A percentile compares a stretch with the other conserved stretches of the same genome.
These are phyloP conservation scores for Perkinsus marinus DNA, from an alignment of 169 alveolate genomes.

Conservation along the genomic window DNA sequence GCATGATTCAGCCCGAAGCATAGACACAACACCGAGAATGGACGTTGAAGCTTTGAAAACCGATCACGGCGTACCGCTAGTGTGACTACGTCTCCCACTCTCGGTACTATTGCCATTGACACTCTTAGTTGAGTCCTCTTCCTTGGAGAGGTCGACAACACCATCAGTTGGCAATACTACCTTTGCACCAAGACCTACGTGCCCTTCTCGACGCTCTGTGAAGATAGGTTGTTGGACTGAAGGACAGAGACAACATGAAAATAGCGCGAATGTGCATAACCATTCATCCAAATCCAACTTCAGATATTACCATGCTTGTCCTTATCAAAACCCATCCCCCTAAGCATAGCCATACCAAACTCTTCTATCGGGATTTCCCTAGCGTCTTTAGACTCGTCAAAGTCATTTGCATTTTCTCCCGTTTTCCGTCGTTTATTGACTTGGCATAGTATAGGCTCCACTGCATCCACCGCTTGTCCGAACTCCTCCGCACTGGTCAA, in stretches of 20 bases:
- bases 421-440: background rate
- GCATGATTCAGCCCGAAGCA: too few species aligned
- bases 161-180: background rate
- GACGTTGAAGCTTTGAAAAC: background rate
- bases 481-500: background rate
- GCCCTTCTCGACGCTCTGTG: background rate
- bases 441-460: background rate
- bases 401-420: background rate
- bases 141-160: background rate
- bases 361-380: background rate
- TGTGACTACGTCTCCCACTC: background rate
- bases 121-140: background rate
- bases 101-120: background rate
- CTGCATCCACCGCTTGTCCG: background rate
- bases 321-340: background rate
- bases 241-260: background rate
- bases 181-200: background rate
- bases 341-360: background rate
- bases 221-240: background rate
- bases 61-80: background rate
- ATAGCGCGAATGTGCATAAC: background rate
- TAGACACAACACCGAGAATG: background rate
- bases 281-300: too few species aligned
- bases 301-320: background rate
- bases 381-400: background rate